phyloP scores from a whole-genome alignment of 192 early-diverging fungal species.

The Dissophora globulifera region DNA sequence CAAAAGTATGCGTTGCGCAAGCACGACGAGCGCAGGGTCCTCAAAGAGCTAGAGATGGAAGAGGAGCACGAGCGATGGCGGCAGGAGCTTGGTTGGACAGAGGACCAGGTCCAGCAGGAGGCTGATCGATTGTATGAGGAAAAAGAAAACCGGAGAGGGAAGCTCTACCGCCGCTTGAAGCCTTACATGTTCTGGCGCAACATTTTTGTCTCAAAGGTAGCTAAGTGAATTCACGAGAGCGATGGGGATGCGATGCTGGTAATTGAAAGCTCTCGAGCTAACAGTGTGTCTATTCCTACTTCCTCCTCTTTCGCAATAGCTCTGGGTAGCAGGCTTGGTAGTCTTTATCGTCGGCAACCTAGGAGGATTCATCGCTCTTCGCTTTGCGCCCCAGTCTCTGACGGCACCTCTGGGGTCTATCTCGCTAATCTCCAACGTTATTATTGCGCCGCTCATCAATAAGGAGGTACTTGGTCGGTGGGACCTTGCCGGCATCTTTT shows the following conservation, averaged over 20 bases:
- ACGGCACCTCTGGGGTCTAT: conserved; percentile 82
- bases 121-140: conserved; percentile 27
- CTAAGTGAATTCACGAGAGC: no score
- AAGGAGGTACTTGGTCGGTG: conserved; percentile 72
- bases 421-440: conserved; percentile 83
- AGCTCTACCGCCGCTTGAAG: conserved; percentile 45
- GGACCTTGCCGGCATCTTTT: conserved; percentile 76
- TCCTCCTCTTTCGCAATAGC: conserved; percentile 14
- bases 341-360: conserved; percentile 80
- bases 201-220: conserved; percentile 54
- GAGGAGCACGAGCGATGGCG: conserved; percentile 51
- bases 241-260: no score
- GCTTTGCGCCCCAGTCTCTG: conserved; percentile 86
- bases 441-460: conserved; percentile 81
- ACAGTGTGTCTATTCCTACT: not conserved
- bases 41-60: conserved; percentile 42
- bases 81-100: conserved; percentile 44
- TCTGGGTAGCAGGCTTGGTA: conserved; percentile 75
- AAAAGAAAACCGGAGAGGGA: conserved; percentile 31
- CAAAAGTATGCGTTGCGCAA: conserved; percentile 83
- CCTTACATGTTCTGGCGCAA: conserved; percentile 55
- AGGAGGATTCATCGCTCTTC: conserved; percentile 76
- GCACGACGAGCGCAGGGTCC: conserved; percentile 60
- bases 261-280: no score
- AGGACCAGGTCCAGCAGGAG: conserved; percentile 40